Conservation (phyloP, 1,284 basidiomycete genomes). For the Austroboletus rostrupii region DNA sequence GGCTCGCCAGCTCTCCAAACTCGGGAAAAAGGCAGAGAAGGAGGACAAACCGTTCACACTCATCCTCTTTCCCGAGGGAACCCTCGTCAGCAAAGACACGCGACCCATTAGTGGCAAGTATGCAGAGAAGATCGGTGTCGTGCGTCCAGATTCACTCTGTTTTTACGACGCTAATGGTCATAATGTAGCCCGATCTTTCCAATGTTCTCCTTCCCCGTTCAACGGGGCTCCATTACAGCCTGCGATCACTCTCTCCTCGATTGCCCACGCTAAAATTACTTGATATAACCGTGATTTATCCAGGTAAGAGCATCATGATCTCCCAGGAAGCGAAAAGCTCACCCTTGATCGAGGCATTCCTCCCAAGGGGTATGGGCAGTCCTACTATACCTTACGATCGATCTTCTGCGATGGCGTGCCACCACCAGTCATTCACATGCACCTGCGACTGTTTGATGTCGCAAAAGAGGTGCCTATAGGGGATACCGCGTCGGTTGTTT, state of each 20-base stretch:
- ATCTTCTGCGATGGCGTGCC: conserved; percentile 82
- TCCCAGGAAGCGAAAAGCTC: neutral
- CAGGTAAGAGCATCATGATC: conserved; percentile 47
- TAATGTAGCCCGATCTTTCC: conserved; percentile 65
- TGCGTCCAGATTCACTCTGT: conserved; percentile 39
- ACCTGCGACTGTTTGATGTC: conserved; percentile 75
- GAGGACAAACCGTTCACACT: conserved; percentile 74
- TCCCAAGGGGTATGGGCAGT: conserved; percentile 70
- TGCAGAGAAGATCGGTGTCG: conserved; percentile 78
- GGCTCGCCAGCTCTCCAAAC: conserved; percentile 50
- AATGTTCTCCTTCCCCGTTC: conserved; percentile 86
- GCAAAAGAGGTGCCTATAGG: conserved; percentile 64
- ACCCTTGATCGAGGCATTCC: conserved; percentile 53
- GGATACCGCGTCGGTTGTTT: conserved; percentile 35
- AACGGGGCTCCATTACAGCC: conserved; percentile 83
- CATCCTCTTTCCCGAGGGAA: conserved; percentile 91
- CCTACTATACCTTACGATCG: conserved; percentile 84
- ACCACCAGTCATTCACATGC: conserved; percentile 85
- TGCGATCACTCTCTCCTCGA: conserved; percentile 76
- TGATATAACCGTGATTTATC: conserved; percentile 89
- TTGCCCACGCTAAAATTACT: conserved; percentile 77
- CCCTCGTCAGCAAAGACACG: conserved; percentile 81
- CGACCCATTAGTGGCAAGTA: conserved; percentile 80
- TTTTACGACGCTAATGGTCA: conserved; percentile 7
- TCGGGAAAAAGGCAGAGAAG: conserved; percentile 58